Evolutionary conservation across 2,329 filamentous ascomycete species (phyloP), one percentile per base, ranked within the genome.

Genomic region (Cladosporium oxysporum): DNA sequence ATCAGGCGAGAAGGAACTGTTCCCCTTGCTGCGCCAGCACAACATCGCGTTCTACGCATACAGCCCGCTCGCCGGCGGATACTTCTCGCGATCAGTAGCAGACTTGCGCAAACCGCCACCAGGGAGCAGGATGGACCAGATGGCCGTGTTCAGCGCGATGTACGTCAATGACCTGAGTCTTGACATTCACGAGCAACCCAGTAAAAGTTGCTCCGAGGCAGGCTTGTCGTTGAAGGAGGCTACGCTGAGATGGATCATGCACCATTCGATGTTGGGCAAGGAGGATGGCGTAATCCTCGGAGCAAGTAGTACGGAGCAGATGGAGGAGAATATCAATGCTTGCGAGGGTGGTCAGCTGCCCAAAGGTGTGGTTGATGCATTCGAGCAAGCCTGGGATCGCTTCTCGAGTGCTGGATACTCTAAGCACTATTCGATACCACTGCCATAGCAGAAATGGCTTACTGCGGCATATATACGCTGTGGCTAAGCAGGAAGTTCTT

Each of bases 111-210:
- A 61, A 2, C 71, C 72, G 14, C 68, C 71, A 1, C 33, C 58
- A 12, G 72, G 71, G 0, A 68, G 71, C 53, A 58, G 74, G 7
- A 72, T 72, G 69, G 71, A 75, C 28, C 67, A 71, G 52, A 76
- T 73, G 72, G 74, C 65, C 66, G 71, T 69, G 61, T 78, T 76
- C 71, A 76, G 71, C 53, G 73, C 26, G 21, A 78, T 77, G 59
- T 84, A 80, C 67, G 79, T 77, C 72, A 79, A 81, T 65, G 78
- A 81, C 23, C 64, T 69, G n/a, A 78, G 79, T 52, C 79, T 83
- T 62, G 73, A 79, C 65, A 78, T 80, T 23, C 70, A 84, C 55
- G 79, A 81, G 49, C 66, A 76, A 11, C 67, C 83, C 47, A 72
- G 75, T 44, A 66, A 72, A 2, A 71, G 72, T 28, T 75, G 76